phyloP scores from a whole-genome alignment of 2,329 filamentous ascomycete genomes.

The Phaeosphaeriaceae sp. region DNA sequence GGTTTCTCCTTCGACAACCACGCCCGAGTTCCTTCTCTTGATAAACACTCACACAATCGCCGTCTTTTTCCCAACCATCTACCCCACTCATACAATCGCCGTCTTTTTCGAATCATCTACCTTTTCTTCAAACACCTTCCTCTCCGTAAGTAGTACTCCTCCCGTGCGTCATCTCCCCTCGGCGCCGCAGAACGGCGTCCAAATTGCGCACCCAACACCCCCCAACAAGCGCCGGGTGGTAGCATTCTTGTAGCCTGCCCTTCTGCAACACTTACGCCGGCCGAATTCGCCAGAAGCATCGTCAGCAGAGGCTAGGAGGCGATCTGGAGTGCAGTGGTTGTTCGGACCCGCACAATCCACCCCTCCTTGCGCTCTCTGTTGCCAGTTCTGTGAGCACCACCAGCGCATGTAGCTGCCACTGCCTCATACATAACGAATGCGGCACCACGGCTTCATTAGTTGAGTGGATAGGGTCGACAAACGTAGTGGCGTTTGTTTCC shows the following conservation, averaged over 20 bases:
- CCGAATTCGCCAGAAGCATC: constrained; percentile 11
- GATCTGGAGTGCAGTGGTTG: constrained; percentile 13
- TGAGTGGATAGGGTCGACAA: neutral
- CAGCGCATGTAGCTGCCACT: constrained; percentile 26
- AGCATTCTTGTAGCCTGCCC: constrained; percentile 25
- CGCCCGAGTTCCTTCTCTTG: constrained; percentile 36
- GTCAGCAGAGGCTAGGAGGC: constrained; percentile 9
- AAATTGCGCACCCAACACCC: constrained; percentile 36
- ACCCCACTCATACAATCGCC: constrained; percentile 12
- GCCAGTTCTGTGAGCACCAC: constrained; percentile 15
- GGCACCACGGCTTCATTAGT: neutral
- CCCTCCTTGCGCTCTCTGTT: constrained; percentile 38
- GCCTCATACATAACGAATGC: neutral
- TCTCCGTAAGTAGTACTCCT: constrained; percentile 39
- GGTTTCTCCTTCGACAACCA: constrained; percentile 26
- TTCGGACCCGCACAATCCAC: constrained; percentile 31
- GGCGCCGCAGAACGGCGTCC: constrained; percentile 28
- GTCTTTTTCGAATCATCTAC: constrained; percentile 3
- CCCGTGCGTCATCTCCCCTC: constrained; percentile 35
- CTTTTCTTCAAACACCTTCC: constrained; percentile 17
- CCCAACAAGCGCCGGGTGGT: constrained; percentile 24
- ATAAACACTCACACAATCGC: constrained; percentile 28
- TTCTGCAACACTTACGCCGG: constrained; percentile 15
- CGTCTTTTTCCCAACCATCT: constrained; percentile 25
- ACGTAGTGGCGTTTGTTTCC: neutral